These are phyloP conservation scores for Didymella pinodella DNA, from an alignment of 2,329 filamentous ascomycete genomes.

Conservation along the genomic window DNA sequence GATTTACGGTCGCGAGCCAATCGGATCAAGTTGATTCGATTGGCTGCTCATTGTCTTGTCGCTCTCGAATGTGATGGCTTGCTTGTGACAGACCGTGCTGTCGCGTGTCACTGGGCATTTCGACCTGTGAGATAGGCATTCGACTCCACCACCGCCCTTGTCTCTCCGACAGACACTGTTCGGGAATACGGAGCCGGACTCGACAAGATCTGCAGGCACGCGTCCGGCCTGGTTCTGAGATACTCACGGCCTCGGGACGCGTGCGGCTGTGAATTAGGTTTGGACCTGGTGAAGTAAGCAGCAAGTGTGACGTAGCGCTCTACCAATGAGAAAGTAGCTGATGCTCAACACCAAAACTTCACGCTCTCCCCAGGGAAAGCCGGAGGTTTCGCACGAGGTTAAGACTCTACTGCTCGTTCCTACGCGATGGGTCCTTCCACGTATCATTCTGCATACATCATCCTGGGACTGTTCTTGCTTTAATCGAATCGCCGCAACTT, in stretches of 20 bases:
- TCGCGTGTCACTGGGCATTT: slow-evolving; percentile 21
- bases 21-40: slow-evolving; percentile 22
- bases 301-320: slow-evolving; percentile 12
- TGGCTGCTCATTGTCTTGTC: slow-evolving; percentile 3
- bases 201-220: slow-evolving; percentile 15
- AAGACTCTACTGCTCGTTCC: too few relatives aligned
- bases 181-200: slow-evolving; percentile 5
- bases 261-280: slow-evolving; percentile 11
- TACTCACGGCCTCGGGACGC: slow-evolving; percentile 4
- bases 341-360: slow-evolving; percentile 14
- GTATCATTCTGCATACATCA: neutral
- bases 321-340: slow-evolving; percentile 1
- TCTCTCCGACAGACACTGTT: slow-evolving; percentile 4
- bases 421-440: neutral
- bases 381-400: neutral
- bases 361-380: neutral
- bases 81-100: slow-evolving; percentile 19
- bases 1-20: slow-evolving; percentile 27
- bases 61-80: slow-evolving; percentile 8
- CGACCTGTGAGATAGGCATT: neutral
- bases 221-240: neutral
- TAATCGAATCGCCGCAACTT: neutral
- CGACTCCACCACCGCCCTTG: neutral
- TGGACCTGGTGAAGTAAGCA: neutral
- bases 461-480: neutral